phyloP scores from a whole-genome alignment of 345 rosid genomes.

The Eucalyptus virginea region DNA sequence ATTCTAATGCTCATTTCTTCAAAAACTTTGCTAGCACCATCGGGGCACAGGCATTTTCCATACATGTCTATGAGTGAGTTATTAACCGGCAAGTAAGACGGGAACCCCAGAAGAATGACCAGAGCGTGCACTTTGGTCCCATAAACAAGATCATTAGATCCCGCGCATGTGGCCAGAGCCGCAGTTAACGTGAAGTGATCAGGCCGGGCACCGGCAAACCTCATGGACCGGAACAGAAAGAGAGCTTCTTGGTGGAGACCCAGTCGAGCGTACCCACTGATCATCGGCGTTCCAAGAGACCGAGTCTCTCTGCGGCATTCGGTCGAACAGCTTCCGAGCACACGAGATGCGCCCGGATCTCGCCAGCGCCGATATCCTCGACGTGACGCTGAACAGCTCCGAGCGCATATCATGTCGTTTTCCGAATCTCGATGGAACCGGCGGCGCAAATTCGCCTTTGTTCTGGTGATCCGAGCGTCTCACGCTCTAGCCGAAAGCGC shows the following conservation, averaged over 20 bases:
- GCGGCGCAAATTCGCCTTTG: background rate
- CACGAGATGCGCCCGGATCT: conserved; percentile 26
- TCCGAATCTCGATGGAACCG: background rate
- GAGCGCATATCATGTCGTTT: conserved; percentile 1
- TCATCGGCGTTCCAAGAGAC: conserved; percentile 81
- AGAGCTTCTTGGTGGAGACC: conserved; percentile 44
- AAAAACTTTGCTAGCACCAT: conserved; percentile 45
- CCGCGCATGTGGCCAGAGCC: conserved; percentile 39
- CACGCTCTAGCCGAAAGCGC: background rate
- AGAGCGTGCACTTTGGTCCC: conserved; percentile 44
- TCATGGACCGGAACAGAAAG: conserved; percentile 33
- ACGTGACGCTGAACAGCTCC: conserved; percentile 24
- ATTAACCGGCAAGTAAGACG: conserved; percentile 28
- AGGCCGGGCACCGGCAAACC: conserved; percentile 15
- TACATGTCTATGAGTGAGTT: conserved; percentile 72
- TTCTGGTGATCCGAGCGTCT: background rate
- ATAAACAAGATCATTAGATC: conserved; percentile 13
- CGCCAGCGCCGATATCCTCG: conserved; percentile 23
- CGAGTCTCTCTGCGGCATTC: conserved; percentile 40
- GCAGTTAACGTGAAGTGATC: conserved; percentile 66
- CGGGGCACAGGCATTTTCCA: conserved; percentile 52
- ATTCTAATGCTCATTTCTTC: conserved; percentile 32
- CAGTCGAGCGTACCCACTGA: conserved; percentile 48
- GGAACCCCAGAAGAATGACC: conserved; percentile 29
- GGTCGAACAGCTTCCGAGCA: conserved; percentile 67